phyloP scores from a whole-genome alignment of 176 grass and related monocot species.

The Microstegium vimineum region DNA sequence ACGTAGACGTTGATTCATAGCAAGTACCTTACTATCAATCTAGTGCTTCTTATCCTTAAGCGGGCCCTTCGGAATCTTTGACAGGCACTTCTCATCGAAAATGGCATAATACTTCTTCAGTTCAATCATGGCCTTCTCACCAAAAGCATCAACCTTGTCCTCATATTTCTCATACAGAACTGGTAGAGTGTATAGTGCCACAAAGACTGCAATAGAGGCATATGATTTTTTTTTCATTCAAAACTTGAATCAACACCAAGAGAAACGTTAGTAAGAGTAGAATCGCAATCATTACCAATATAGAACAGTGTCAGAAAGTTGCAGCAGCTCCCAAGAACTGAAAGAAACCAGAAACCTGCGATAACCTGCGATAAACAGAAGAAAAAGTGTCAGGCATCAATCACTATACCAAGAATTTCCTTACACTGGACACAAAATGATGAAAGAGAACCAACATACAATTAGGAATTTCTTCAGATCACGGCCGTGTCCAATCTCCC shows the following conservation, averaged over 20 bases:
- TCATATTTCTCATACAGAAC: conserved; percentile 94
- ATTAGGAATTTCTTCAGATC: conserved; percentile 88
- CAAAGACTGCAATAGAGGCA: conserved; percentile 50
- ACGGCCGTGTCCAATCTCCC: conserved; percentile 70
- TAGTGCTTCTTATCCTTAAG: conserved; percentile 72
- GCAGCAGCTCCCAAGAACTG: conserved; percentile 7
- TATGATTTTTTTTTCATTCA: background rate
- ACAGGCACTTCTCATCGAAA: conserved; percentile 76
- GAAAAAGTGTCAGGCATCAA: background rate
- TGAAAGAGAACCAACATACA: conserved; percentile 34
- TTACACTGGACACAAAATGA: background rate
- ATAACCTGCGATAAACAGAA: conserved; percentile 23
- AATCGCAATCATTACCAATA: background rate
- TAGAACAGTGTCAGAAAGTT: conserved; percentile 11
- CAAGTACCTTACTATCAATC: conserved; percentile 34
- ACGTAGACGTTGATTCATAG: background rate
- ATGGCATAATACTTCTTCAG: conserved; percentile 77
- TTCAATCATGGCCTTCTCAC: conserved; percentile 68
- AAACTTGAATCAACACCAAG: background rate
- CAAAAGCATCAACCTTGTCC: conserved; percentile 75
- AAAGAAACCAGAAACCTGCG: background rate
- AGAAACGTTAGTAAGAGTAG: background rate
- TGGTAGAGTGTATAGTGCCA: conserved; percentile 73
- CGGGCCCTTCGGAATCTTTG: conserved; percentile 71
- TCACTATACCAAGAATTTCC: background rate